These are phyloP conservation scores for Colletotrichum sp. DNA, from an alignment of 2,329 filamentous ascomycete genomes.

Conservation along the genomic window DNA sequence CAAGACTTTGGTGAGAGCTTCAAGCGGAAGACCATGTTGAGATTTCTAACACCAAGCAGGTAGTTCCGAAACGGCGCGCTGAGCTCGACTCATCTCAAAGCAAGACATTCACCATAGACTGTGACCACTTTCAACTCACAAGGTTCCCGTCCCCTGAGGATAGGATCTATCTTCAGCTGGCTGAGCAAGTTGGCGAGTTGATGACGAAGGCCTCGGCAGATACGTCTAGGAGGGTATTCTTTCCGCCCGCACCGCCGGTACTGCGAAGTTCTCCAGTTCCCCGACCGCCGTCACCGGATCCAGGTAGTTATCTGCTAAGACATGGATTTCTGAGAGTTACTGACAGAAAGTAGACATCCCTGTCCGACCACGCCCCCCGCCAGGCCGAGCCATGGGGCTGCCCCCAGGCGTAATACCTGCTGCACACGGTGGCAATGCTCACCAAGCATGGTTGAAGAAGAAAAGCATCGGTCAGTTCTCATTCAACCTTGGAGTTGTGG, in stretches of 20 bases:
- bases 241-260: neutral
- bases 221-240: neutral
- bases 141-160: constrained; percentile 21
- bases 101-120: constrained; percentile 13
- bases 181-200: neutral
- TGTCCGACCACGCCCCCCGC: neutral
- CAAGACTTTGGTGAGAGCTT: neutral
- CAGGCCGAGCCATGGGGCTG: neutral
- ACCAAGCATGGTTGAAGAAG: neutral
- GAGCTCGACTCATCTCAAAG: neutral
- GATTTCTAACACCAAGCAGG: neutral
- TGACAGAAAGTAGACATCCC: neutral
- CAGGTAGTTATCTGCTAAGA: neutral
- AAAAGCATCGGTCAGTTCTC: neutral
- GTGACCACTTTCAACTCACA: constrained; percentile 23
- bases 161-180: constrained; percentile 10
- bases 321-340: neutral
- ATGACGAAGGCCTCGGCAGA: neutral
- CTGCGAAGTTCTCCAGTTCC: neutral
- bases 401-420: neutral
- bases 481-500: neutral
- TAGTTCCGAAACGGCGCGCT: neutral
- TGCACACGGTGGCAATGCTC: neutral
- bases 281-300: neutral
- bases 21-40: no score